phyloP scores from a whole-genome alignment of 1,284 basidiomycete genomes.

The Dichomitus squalens region DNA sequence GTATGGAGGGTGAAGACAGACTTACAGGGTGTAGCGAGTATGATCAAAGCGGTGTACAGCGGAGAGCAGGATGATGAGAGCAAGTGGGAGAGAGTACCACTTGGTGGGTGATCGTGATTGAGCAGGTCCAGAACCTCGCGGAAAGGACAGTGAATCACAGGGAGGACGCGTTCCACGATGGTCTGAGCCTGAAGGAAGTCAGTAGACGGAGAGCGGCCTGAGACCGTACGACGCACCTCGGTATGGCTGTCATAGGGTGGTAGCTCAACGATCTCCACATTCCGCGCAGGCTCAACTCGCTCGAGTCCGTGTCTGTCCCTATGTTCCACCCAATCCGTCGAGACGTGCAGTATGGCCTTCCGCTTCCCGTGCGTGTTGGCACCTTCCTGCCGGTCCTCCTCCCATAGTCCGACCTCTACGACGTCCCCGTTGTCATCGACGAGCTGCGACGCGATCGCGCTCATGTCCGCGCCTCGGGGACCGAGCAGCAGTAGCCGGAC shows the following conservation, averaged over 20 bases:
- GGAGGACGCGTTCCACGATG: conserved; percentile 38
- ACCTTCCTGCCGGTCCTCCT: conserved; percentile 41
- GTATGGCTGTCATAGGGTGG: conserved; percentile 44
- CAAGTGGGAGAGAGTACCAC: conserved; percentile 49
- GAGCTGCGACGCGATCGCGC: conserved; percentile 40
- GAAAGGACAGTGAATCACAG: conserved; percentile 60
- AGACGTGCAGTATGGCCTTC: conserved; percentile 49
- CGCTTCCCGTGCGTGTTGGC: conserved; percentile 7
- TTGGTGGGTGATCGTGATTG: conserved; percentile 51
- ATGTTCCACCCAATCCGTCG: conserved; percentile 71
- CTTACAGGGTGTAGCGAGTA: conserved; percentile 53
- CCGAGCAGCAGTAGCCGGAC: conserved; percentile 57
- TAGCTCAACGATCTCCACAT: conserved; percentile 60
- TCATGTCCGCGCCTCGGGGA: conserved; percentile 38
- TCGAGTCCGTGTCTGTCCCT: conserved; percentile 64
- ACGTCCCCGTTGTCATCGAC: conserved; percentile 67
- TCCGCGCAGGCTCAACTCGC: conserved; percentile 60
- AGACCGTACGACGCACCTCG: conserved; percentile 40
- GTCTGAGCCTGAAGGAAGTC: conserved; percentile 23
- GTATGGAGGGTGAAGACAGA: neutral
- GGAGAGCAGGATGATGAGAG: conserved; percentile 48
- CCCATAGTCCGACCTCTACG: conserved; percentile 60
- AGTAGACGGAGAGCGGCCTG: neutral
- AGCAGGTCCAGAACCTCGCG: conserved; percentile 48
- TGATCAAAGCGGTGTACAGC: conserved; percentile 56